phyloP scores from a whole-genome alignment of 148 eudicot species.

The Vaccinium myrtillus region DNA sequence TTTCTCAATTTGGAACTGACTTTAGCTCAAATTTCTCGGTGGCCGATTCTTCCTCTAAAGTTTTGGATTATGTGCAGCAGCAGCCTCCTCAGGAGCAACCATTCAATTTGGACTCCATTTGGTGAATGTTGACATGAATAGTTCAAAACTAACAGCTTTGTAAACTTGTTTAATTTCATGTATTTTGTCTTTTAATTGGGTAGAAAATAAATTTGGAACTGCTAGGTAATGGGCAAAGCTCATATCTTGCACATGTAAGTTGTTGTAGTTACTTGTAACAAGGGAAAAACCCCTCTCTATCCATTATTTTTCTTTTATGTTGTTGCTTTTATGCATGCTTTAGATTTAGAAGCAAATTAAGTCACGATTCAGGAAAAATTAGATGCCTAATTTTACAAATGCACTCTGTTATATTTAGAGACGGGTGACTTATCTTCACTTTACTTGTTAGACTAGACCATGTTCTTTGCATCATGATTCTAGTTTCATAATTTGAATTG shows the following conservation, averaged over 20 bases:
- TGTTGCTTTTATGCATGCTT: neutral
- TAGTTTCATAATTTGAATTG: too few relatives aligned
- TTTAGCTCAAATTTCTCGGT: conserved; percentile 26
- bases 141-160: conserved; percentile 8
- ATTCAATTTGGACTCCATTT: conserved; percentile 77
- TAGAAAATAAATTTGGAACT: neutral
- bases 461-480: too few relatives aligned
- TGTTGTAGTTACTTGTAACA: neutral
- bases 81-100: conserved; percentile 52
- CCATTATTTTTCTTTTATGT: neutral
- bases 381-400: too few relatives aligned
- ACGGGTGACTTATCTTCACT: too few relatives aligned
- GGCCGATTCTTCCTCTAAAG: conserved; percentile 38
- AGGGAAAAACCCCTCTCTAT: neutral
- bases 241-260: conserved; percentile 2
- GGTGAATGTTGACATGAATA: conserved; percentile 35
- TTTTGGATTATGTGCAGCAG: conserved; percentile 32
- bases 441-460: too few relatives aligned
- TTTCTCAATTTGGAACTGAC: conserved; percentile 26
- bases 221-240: neutral
- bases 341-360: neutral
- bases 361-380: neutral
- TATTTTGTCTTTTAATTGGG: neutral
- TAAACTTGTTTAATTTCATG: neutral
- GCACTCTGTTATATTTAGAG: too few relatives aligned